phyloP scores from a whole-genome alignment of 257 asterid species.

The Ballota nigra region DNA sequence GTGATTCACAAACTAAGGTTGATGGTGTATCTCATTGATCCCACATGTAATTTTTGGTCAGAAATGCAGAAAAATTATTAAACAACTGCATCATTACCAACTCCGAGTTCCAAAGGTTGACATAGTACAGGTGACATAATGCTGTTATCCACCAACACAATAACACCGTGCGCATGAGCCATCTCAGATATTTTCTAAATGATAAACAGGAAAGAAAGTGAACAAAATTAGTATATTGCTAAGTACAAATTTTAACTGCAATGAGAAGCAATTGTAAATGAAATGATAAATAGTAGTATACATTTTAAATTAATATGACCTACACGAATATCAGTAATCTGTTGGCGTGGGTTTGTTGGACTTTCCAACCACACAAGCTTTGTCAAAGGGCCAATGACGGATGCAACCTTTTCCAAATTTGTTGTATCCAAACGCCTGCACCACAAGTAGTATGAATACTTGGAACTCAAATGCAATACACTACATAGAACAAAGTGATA shows the following conservation, averaged over 20 bases:
- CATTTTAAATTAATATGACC: conserved; percentile 21
- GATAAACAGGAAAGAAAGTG: conserved; percentile 15
- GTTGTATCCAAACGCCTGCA: conserved; percentile 87
- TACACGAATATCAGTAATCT: conserved; percentile 82
- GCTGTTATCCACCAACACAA: conserved; percentile 91
- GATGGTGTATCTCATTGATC: neutral
- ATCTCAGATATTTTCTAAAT: conserved; percentile 74
- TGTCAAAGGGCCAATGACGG: conserved; percentile 63
- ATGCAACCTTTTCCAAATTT: conserved; percentile 66
- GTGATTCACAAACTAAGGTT: conserved; percentile 20
- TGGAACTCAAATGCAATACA: neutral
- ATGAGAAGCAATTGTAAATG: no score
- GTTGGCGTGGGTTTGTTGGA: conserved; percentile 97
- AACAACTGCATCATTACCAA: conserved; percentile 47
- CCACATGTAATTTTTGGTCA: neutral
- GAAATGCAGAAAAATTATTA: neutral
- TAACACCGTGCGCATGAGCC: conserved; percentile 85
- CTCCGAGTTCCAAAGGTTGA: conserved; percentile 89
- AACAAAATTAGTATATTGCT: neutral
- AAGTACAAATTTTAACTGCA: neutral
- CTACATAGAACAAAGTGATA: conserved; percentile 11
- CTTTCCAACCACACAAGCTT: conserved; percentile 98
- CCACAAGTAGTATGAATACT: conserved; percentile 12
- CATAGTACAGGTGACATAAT: conserved; percentile 90
- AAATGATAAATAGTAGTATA: neutral